Evolutionary conservation across 129 eudicot species (phyloP), one percentile per base, ranked within the genome.

Genomic region (Flaveria linearis): DNA sequence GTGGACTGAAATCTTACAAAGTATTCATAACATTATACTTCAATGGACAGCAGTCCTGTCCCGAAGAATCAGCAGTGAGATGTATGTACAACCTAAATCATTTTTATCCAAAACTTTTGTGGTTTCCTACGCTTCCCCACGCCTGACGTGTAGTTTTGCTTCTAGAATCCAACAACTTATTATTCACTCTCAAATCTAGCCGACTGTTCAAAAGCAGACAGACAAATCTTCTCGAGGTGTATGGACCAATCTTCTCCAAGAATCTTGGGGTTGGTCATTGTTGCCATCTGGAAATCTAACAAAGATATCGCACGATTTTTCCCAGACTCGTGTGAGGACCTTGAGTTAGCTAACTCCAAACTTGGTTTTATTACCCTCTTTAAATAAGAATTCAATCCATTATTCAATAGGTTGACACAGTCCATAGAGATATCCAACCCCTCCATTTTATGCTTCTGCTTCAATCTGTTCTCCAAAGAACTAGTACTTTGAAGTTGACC

Each of bases 231-330:
- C 88, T 90, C 96, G 60, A 93, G 83, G 57, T 77, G 81, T 41
- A 70, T 42, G 17, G 91, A 88, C 93, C 97, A 87, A 85, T 92
- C 82, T 74, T 84, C 91, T 71, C 97, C 97, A 70, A 92, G 93
- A 51, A 85, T 28, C 74, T 69, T 53, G 56, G 93, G 92, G 79
- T 93, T 82, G 33, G 83, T 80, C 82, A 86, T 86, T 83, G 85
- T 79, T 76, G 93, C 87, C 79, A 82, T 86, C 70, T 86, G 86
- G 69, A 93, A 81, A 83, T 93, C 98, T 52, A 84, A 58, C 78
- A 84, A 45, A 9, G 97, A 88, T 8, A 67, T 82, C 18, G 87
- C 51, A 68, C 30, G 49, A 33, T 75, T 57, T 63, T 43, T 78
- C 25, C 55, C 71, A 25, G 64, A 85, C 57, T 52, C 23, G 13